Conservation (phyloP, 352 stramenopile species). For the Phytophthora syringae region DNA sequence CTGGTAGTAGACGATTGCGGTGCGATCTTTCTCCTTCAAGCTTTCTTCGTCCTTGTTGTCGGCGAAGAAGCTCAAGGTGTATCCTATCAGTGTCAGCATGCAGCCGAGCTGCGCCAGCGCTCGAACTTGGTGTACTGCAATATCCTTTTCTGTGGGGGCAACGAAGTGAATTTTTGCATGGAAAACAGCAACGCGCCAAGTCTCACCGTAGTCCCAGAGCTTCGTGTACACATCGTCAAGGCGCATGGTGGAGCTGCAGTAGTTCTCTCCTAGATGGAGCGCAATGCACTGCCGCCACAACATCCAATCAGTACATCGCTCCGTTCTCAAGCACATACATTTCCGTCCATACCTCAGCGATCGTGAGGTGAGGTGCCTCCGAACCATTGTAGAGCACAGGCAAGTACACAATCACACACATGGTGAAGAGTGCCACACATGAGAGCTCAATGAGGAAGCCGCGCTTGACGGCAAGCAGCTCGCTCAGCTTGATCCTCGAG, state of each 20-base stretch:
- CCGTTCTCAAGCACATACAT: background rate
- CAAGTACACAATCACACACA: constrained; percentile 63
- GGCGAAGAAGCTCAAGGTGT: constrained; percentile 62
- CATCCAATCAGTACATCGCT: background rate
- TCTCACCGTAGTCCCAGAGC: constrained; percentile 66
- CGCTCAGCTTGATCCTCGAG: constrained; percentile 47
- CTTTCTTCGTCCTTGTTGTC: constrained; percentile 52
- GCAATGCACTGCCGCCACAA: constrained; percentile 44
- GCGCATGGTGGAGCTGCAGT: constrained; percentile 56
- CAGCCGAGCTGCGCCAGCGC: constrained; percentile 62
- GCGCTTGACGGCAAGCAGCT: constrained; percentile 52
- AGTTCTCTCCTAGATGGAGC: constrained; percentile 50
- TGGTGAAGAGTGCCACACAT: constrained; percentile 50
- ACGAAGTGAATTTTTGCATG: background rate
- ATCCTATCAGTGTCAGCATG: constrained; percentile 62
- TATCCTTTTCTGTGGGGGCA: constrained; percentile 41
- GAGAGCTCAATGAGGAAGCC: constrained; percentile 59
- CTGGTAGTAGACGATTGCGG: constrained; percentile 30
- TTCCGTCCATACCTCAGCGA: constrained; percentile 31
- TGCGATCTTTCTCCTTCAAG: constrained; percentile 37
- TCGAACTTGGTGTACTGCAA: constrained; percentile 61
- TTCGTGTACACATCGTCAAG: constrained; percentile 53
- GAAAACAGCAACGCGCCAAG: background rate
- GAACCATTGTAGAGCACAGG: constrained; percentile 54
- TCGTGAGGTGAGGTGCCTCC: constrained; percentile 44